phyloP scores from a whole-genome alignment of 306 rosid species.

The Gillenia trifoliata region DNA sequence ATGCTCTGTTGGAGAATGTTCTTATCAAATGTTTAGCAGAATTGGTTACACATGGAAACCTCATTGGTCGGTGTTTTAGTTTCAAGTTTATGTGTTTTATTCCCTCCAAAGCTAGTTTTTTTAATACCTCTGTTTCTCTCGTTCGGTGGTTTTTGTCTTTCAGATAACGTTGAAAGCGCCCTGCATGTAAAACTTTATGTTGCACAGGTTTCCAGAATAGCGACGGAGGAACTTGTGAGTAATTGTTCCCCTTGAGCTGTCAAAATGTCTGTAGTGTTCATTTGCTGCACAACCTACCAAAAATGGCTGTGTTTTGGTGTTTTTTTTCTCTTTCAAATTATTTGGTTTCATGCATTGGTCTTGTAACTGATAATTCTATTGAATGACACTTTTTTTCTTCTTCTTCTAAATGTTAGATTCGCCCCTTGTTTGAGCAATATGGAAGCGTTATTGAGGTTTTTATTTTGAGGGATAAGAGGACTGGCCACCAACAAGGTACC shows the following conservation, averaged over 20 bases:
- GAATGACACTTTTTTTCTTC: constrained; percentile 4
- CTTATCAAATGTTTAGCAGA: neutral
- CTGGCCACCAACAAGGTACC: constrained; percentile 77
- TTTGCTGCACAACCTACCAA: neutral
- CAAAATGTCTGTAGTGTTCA: neutral
- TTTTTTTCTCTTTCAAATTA: neutral
- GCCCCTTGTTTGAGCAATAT: constrained; percentile 58
- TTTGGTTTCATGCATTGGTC: neutral
- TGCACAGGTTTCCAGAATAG: constrained; percentile 67
- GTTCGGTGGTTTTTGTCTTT: neutral
- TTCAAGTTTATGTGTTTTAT: neutral
- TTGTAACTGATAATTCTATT: neutral
- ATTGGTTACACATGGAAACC: neutral
- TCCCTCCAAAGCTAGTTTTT: neutral
- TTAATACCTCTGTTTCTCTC: neutral
- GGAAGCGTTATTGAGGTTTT: constrained; percentile 77
- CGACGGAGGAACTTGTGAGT: constrained; percentile 63
- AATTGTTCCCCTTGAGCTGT: constrained; percentile 12
- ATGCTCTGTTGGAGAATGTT: neutral
- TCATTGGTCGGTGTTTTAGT: neutral
- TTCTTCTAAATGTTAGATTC: constrained; percentile 40
- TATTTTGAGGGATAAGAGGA: constrained; percentile 63
- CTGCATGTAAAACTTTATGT: constrained; percentile 61
- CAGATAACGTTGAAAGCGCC: constrained; percentile 45
- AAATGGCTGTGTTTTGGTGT: too few relatives aligned